Conservation (phyloP, 352 stramenopile genomes). For the Globisporangium ultimum region DNA sequence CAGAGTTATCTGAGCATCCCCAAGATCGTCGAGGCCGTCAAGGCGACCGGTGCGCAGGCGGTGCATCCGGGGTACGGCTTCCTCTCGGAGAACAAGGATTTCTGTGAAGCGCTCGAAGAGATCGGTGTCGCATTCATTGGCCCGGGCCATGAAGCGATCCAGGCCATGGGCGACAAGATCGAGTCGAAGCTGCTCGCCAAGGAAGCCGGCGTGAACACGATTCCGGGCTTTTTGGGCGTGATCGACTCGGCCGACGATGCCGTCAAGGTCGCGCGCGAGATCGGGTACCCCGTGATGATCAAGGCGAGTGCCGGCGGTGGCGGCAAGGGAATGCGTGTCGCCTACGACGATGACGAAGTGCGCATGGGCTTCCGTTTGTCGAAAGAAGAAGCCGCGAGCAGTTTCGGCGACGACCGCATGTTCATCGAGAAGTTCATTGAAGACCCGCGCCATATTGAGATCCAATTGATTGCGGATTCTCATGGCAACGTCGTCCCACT, state of each 20-base stretch:
- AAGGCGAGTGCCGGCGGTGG: constrained; percentile 95
- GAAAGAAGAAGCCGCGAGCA: constrained; percentile 85
- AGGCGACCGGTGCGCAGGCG: constrained; percentile 86
- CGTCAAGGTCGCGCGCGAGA: constrained; percentile 86
- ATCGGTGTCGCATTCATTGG: constrained; percentile 90
- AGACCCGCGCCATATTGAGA: constrained; percentile 97
- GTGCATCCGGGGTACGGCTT: constrained; percentile 96
- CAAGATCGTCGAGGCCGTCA: constrained; percentile 86
- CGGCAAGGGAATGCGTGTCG: constrained; percentile 97
- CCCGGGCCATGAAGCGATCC: constrained; percentile 81
- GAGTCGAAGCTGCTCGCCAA: constrained; percentile 93
- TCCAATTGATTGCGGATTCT: constrained; percentile 93
- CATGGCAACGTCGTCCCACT: constrained; percentile 92
- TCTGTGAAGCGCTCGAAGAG: constrained; percentile 73
- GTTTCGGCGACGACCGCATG: constrained; percentile 96
- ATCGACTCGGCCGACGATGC: constrained; percentile 79
- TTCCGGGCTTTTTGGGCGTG: constrained; percentile 92
- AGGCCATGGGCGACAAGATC: constrained; percentile 95
- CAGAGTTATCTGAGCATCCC: constrained; percentile 92
- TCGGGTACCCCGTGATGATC: constrained; percentile 98
- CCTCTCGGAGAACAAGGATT: constrained; percentile 92
- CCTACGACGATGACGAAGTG: constrained; percentile 89
- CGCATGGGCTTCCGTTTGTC: constrained; percentile 80
- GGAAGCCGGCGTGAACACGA: constrained; percentile 90
- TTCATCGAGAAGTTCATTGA: constrained; percentile 98